phyloP scores from a whole-genome alignment of 805 yeast genomes.

The Suhomyces sp. region DNA sequence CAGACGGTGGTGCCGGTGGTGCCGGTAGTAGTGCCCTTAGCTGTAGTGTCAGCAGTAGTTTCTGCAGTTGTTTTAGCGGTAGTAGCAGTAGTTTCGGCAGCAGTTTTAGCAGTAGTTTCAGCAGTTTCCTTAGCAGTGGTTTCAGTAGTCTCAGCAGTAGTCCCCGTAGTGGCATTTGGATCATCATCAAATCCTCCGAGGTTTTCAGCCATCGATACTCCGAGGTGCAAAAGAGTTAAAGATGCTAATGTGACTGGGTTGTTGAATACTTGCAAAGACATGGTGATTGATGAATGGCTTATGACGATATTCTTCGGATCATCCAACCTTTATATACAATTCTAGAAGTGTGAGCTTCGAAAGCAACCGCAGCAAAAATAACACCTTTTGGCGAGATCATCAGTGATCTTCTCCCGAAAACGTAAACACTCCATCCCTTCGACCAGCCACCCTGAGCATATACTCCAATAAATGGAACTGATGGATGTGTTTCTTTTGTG shows the following conservation, averaged over 20 bases:
- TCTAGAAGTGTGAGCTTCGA: neutral
- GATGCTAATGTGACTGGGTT: conserved; percentile 5
- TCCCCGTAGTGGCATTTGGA: conserved; percentile 5
- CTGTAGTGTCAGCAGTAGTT: conserved; percentile 1
- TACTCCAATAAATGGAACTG: neutral
- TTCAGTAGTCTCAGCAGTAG: neutral
- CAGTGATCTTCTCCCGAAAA: neutral
- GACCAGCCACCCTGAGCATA: neutral
- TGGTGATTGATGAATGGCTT: neutral
- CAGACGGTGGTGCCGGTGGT: conserved; percentile 6
- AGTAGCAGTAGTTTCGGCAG: conserved; percentile 4
- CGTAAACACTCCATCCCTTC: conserved; percentile 1
- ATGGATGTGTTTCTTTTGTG: neutral
- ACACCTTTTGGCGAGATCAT: neutral
- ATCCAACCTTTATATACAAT: neutral
- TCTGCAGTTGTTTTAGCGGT: no score
- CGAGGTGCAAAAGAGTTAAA: conserved; percentile 4
- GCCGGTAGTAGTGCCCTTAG: conserved; percentile 6
- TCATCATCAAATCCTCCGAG: conserved; percentile 11
- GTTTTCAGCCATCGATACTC: conserved; percentile 6
- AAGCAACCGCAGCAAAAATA: neutral
- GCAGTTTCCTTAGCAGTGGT: conserved; percentile 3
- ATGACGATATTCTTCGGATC: neutral
- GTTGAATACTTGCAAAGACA: conserved; percentile 13
- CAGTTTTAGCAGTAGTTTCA: neutral